A percentile compares a stretch with the other conserved stretches of the same genome.
Conservation (phyloP, 164 flowering plant genomes). For the Annona squamosa region DNA sequence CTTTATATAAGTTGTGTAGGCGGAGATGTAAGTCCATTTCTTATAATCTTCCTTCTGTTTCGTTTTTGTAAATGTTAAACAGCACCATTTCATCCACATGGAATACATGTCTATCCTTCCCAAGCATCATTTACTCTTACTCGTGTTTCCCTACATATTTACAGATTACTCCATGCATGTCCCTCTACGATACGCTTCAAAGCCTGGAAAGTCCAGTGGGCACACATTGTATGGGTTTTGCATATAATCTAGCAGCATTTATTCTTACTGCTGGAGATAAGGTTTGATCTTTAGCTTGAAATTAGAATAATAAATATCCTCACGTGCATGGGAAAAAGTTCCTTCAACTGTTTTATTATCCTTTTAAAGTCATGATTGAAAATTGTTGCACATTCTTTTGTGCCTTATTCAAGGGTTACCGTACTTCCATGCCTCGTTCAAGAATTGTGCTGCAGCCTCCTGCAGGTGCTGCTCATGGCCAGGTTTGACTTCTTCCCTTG, state of each 20-base stretch:
- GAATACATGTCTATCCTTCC: not conserved
- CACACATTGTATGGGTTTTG: slow-evolving; percentile 71
- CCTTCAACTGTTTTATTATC: not conserved
- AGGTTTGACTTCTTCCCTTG: slow-evolving; percentile 36
- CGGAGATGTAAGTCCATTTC: slow-evolving; percentile 79
- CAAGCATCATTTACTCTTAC: no score
- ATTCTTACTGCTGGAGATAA: slow-evolving; percentile 91
- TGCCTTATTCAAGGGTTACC: slow-evolving; percentile 48
- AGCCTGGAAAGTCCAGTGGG: slow-evolving; percentile 76
- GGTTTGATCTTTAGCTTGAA: slow-evolving; percentile 30
- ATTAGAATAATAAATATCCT: not conserved
- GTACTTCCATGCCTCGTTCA: slow-evolving; percentile 71
- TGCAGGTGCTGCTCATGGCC: slow-evolving; percentile 91
- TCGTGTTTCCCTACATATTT: slow-evolving; percentile 4
- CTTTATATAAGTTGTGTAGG: slow-evolving; percentile 73
- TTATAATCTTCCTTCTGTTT: not conserved
- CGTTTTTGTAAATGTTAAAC: not conserved
- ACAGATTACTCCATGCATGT: slow-evolving; percentile 84
- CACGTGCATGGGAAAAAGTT: not conserved
- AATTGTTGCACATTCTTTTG: not conserved
- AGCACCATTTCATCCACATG: not conserved
- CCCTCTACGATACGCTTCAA: slow-evolving; percentile 82
- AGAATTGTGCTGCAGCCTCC: slow-evolving; percentile 69
- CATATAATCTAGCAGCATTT: slow-evolving; percentile 68
- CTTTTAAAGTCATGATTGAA: not conserved